These are phyloP conservation scores for Warburgia ugandensis DNA, from an alignment of 164 flowering plant genomes.

Conservation along the genomic window DNA sequence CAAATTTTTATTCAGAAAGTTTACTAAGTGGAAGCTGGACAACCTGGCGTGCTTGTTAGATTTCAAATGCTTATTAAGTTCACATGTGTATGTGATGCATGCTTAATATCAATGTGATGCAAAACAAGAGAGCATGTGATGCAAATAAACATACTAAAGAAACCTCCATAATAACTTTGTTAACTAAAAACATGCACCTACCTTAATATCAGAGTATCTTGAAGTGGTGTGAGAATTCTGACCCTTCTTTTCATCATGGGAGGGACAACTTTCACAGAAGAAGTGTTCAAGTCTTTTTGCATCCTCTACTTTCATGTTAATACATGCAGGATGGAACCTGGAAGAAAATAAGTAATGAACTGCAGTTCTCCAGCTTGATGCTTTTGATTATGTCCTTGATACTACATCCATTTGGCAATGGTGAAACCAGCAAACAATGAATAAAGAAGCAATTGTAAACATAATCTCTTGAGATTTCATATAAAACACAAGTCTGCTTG, in stretches of 20 bases:
- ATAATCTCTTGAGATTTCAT: no score
- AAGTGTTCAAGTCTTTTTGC: constrained; percentile 66
- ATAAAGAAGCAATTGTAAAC: neutral
- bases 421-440: neutral
- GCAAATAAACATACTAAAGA: no score
- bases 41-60: no score
- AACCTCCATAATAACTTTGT: neutral
- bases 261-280: constrained; percentile 56
- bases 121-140: neutral
- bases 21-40: no score
- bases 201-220: constrained; percentile 54
- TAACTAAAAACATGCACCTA: constrained; percentile 10
- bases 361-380: neutral
- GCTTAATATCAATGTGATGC: no score
- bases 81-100: no score
- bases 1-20: no score
- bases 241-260: constrained; percentile 52
- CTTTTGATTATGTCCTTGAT: no score
- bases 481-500: neutral
- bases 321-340: constrained; percentile 86
- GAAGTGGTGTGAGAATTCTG: constrained; percentile 33
- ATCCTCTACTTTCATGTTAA: constrained; percentile 64
- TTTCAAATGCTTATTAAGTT: no score
- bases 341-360: constrained; percentile 7
- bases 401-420: no score